Percentiles rank a stretch among this genome's conserved stretches.
phyloP scores from a whole-genome alignment of 2,329 filamentous ascomycete species.

The Pseudocercospora ulei region DNA sequence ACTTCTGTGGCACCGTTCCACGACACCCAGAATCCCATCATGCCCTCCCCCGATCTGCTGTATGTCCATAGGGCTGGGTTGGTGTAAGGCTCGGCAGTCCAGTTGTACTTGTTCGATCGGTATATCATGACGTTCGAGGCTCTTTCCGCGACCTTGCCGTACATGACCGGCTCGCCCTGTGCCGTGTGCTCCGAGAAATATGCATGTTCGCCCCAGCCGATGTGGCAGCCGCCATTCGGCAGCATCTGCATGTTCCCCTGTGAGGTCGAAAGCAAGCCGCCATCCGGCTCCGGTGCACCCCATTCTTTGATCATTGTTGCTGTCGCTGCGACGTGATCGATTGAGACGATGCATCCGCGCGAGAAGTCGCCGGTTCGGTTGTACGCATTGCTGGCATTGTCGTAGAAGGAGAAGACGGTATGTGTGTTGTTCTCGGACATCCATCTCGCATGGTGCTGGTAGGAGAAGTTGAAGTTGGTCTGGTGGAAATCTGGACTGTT shows the following conservation, averaged over 20 bases:
- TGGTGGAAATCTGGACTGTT: conserved; percentile 40
- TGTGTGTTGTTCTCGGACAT: conserved; percentile 40
- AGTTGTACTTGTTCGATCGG: conserved; percentile 47
- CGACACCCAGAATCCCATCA: conserved; percentile 44
- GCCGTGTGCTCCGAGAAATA: conserved; percentile 40
- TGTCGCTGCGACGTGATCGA: conserved; percentile 40
- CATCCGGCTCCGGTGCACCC: conserved; percentile 41
- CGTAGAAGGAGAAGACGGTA: conserved; percentile 47
- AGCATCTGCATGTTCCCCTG: conserved; percentile 49
- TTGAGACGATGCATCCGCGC: conserved; percentile 42
- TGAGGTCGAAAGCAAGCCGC: conserved; percentile 43
- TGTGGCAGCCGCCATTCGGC: conserved; percentile 45
- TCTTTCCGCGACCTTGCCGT: conserved; percentile 41
- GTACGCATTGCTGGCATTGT: conserved; percentile 46
- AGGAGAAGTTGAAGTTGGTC: conserved; percentile 44
- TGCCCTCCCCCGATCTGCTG: conserved; percentile 30
- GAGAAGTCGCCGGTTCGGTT: conserved; percentile 36
- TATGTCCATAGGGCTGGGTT: conserved; percentile 36
- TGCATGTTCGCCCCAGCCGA: conserved; percentile 47
- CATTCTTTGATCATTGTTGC: conserved; percentile 43
- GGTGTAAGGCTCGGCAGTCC: conserved; percentile 43
- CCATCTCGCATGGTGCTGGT: conserved; percentile 47
- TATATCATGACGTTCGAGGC: conserved; percentile 45
- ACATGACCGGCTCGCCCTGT: conserved; percentile 47
- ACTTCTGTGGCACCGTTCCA: conserved; percentile 47